Base-by-base conservation (phyloP, 177 flowering plant genomes). In the Viscum album region DNA sequence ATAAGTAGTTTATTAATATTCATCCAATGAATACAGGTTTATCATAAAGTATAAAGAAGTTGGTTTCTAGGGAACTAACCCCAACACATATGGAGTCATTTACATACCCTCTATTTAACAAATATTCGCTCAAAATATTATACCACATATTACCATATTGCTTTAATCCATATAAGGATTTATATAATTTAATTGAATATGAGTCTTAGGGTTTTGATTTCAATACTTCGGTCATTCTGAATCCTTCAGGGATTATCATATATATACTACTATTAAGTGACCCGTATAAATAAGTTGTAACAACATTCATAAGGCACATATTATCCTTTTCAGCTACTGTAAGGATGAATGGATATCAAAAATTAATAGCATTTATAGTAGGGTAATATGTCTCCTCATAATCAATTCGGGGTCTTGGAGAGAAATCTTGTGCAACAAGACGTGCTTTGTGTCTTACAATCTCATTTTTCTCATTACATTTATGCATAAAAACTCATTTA, bases 231-330 rank as follows among this genome's bases (percentile, higher is more conserved):
- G n/a, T n/a, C n/a, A n/a, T n/a, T n/a, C n/a, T n/a, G n/a, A n/a
- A n/a, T n/a, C n/a, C n/a, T n/a, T n/a, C n/a, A n/a, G n/a, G 65
- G 32, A 61, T 61, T 61, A 5, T 61, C 33, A n/a, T 61, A 61
- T 61, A 34, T 29, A 30, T 61, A 26, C 31, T 34, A 61, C 32
- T 61, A 12, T 61, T 34, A 21, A 61, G 35, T 61, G 32, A 61
- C 15, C 65, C 62, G 26, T 58, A 23, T 58, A 58, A 23, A 58
- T n/a, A 58, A 7, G 62, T 34, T 21, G 4, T 34, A 1, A 61
- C 65, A 31, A 61, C 65, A 4, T 61, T 34, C 65, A 61, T 61
- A 61, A 61, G 65, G 15, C 31, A 1, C 65, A 61, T 61, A 61
- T 4, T 34, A n/a, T 29, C 12, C 17, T 2, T 29, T 29, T 61